A percentile compares a stretch with the other conserved stretches of the same genome.
Conservation (phyloP, 148 eudicot genomes). For the Camellia japonica region DNA sequence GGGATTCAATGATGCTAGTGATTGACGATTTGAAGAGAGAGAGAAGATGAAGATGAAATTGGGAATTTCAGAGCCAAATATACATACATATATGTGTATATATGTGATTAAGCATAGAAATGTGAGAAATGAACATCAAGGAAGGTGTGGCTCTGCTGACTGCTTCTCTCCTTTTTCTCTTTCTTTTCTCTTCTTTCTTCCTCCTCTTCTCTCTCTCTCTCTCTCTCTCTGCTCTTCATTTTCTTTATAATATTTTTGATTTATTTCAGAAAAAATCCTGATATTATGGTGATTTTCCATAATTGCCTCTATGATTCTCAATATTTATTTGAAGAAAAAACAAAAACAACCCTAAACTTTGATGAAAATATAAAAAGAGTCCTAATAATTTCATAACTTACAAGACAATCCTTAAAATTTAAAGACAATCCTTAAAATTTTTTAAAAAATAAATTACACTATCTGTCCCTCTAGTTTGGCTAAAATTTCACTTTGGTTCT, state of each 20-base stretch:
- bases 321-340: not conserved
- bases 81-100: not conserved
- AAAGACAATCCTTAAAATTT: too few species aligned
- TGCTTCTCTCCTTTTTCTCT: not conserved
- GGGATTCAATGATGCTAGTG: not conserved
- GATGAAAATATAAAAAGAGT: too few species aligned
- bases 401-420: too few species aligned
- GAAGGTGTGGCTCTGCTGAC: not conserved
- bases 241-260: not conserved
- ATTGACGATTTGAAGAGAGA: not conserved
- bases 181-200: not conserved
- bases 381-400: too few species aligned
- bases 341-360: too few species aligned
- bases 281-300: not conserved
- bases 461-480: too few species aligned
- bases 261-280: not conserved
- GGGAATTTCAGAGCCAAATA: slow-evolving; percentile 4
- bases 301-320: not conserved
- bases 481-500: too few species aligned
- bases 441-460: too few species aligned
- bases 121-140: not conserved
- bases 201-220: slow-evolving; percentile 20
- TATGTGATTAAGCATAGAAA: not conserved
- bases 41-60: not conserved
- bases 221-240: slow-evolving; percentile 1